Base-by-base conservation (phyloP, 192 early-diverging fungal species). In the Lobulomyces angularis region DNA sequence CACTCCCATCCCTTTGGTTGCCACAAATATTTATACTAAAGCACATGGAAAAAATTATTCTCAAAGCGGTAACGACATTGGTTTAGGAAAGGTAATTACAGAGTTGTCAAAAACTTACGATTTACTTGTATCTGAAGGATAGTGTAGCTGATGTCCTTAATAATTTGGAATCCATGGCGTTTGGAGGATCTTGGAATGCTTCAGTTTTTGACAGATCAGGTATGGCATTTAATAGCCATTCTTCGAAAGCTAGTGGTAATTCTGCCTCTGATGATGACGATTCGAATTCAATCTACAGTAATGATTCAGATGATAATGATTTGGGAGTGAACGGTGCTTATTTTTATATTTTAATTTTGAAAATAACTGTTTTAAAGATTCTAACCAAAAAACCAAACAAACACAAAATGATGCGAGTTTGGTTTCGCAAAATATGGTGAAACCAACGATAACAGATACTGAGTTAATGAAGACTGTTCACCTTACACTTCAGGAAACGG, bases 71-170 rank as follows among this genome's bases (percentile, higher is more conserved):
- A n/a, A n/a, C n/a, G n/a, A n/a, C n/a, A n/a, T n/a, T n/a, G n/a
- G n/a, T n/a, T n/a, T n/a, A n/a, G n/a, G n/a, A n/a, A n/a, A n/a
- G n/a, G n/a, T n/a, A n/a, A n/a, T n/a, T n/a, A n/a, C n/a, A n/a
- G n/a, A n/a, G n/a, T n/a, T n/a, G n/a, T n/a, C n/a, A n/a, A n/a
- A n/a, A n/a, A n/a, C n/a, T n/a, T n/a, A n/a, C 19, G 5, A 37
- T 31, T 26, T 23, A 17, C 12, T 18, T 33, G 31, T 37, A 25
- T 29, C 19, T 39, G 2, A 17, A 70, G 67, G 69, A 71, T 53
- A 67, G 53, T 16, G 69, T 67, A 11, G 45, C 59, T 12, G 69
- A 71, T 41, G 52, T 67, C 4, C 32, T 71, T 7, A 71, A 67
- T 51, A 59, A 71, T 27, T 50, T 71, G 24, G 69, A 71, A 32